Evolutionary conservation across 805 yeast genomes (phyloP), one percentile per base, ranked within the genome.

Genomic region (Priceomyces castillae): DNA sequence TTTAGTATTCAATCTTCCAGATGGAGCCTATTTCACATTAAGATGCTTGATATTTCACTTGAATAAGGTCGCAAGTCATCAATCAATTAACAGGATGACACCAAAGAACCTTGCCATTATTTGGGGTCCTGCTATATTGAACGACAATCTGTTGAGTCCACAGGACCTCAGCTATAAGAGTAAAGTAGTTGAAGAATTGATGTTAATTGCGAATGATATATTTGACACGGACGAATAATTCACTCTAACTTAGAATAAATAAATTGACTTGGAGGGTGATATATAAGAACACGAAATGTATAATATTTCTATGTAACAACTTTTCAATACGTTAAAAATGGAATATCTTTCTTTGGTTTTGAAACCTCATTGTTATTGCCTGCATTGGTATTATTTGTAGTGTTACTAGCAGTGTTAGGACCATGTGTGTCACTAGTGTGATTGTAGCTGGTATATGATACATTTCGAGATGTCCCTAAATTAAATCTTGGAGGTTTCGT

Each of bases 111-210:
- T 94, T 54, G 87, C 95, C 37, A 87, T 88, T 31, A 90, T 92
- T 30, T 94, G 99, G 99, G 97, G 97, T 0, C 96, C 96, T 15
- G 86, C 87, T 2, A 66, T 94, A 41, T 75, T 94, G 61, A 80
- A 82, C 38, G 86, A 80, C 53, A 80, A 78, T 44, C 77, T 78
- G 18, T 70, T 76, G 57, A 83, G 81, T 46, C 78, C 81, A 3
- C 86, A 82, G 49, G 96, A 82, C 56, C 79, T 86, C 69, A 83
- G 84, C 43, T 80, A 77, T 51, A 88, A 86, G 63, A 84, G 87
- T 36, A 77, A 77, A 44, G 86, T 89, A 3, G 79, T 94, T 52
- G 96, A 90, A 59, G 92, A 90, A 46, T 76, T 94, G 56, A 81
- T 92, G 65, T 64, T 76, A 46, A 89, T 89, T 54, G 92, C 96